Conservation (phyloP, 2,329 filamentous ascomycete species). For the Colletotrichum sp. region DNA sequence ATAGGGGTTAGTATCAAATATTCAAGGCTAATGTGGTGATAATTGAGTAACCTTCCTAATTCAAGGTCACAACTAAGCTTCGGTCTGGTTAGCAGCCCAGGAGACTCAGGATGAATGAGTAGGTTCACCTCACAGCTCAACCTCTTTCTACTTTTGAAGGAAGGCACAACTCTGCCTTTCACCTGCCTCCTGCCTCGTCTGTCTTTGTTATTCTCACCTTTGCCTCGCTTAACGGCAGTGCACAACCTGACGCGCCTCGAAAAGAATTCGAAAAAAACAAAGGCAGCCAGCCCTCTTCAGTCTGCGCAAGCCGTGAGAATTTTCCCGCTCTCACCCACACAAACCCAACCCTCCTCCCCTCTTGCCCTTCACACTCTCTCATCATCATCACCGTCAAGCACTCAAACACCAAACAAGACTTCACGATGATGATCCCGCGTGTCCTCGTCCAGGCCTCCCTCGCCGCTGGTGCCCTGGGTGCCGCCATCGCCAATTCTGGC, state of each 20-base stretch:
- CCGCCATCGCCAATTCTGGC: not conserved
- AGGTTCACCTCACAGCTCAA: not conserved
- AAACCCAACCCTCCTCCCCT: not conserved
- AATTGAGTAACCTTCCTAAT: fast-evolving
- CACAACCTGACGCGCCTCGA: not conserved
- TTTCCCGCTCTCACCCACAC: not conserved
- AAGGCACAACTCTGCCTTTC: not conserved
- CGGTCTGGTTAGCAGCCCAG: not conserved
- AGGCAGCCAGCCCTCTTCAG: not conserved
- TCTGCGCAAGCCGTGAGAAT: not conserved
- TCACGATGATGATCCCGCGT: not conserved
- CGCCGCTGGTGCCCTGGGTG: not conserved
- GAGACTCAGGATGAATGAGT: not conserved
- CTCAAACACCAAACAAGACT: not conserved
- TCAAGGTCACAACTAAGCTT: not conserved
- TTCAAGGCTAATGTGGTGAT: too few species aligned
- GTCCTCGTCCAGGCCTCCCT: not conserved
- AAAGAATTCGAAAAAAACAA: not conserved
- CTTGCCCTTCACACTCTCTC: not conserved
- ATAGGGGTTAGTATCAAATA: too few species aligned
- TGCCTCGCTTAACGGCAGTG: not conserved
- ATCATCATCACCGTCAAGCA: not conserved
- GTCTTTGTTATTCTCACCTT: not conserved
- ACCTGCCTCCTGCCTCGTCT: not conserved
- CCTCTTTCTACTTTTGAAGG: not conserved